Base-by-base conservation (phyloP, 257 asterid species). In the Nicotiana tabacum region DNA sequence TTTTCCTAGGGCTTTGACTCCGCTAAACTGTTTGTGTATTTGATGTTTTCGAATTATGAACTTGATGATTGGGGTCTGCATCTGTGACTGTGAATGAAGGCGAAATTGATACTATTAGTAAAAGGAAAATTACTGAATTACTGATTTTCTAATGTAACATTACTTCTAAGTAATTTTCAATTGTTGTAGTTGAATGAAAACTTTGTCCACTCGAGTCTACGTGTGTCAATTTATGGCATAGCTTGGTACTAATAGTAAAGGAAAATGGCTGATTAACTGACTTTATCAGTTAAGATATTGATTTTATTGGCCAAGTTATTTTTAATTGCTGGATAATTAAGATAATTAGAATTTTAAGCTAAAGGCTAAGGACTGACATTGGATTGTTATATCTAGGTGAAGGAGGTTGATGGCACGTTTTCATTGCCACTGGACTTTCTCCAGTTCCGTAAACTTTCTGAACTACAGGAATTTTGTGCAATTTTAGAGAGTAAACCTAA, bases 401-500 rank as follows among this genome's bases (percentile, higher is more conserved):
- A 91, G 84, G 93, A 89, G 86, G 93, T 90, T 1, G 91, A 84
- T 65, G 96, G 92, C 43, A 62, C 84, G 77, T 88, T 89, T 89
- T 85, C 83, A 88, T 55, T 93, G 80, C 92, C 91, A 27, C 89
- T 95, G 18, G 98, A 95, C 85, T 90, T 95, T 85, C 93, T 92
- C 90, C 93, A 90, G 55, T 93, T 95, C 61, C 90, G 88, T 78
- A 92, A 90, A 89, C 90, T 84, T 80, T 92, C 92, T 83, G 84
- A 83, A 58, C 27, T 90, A 2, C 85, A 85, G 78, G 92, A 88
- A 18, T 88, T 95, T 83, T 91, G 85, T 78, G 84, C 80, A 24
- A 76, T 87, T 37, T 77, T 95, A 78, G 93, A 88, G 72, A 95
- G 89, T 85, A 95, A 86, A 48, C 97, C 99, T 29, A 92, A 88